These are phyloP conservation scores for Amoebophrya sp. DNA, from an alignment of 169 alveolate genomes.

Conservation along the genomic window DNA sequence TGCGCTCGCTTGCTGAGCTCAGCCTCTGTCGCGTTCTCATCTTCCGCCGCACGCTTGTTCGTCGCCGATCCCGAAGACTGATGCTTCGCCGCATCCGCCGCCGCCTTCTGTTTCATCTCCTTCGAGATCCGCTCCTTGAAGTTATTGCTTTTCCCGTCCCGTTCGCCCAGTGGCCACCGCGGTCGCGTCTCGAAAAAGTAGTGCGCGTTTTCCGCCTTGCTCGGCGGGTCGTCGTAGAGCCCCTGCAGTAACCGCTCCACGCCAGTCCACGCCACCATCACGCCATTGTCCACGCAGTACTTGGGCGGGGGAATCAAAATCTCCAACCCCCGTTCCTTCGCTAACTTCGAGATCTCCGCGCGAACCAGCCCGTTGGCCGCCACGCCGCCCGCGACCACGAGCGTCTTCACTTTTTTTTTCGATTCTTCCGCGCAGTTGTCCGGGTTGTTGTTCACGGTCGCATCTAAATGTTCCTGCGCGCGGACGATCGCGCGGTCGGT, in stretches of 20 bases:
- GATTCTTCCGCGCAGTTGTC: neutral
- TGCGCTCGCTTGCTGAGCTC: neutral
- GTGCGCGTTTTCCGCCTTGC: neutral
- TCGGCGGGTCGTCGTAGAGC: neutral
- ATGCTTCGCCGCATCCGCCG: neutral
- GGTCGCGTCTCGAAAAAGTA: neutral
- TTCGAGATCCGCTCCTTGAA: constrained; percentile 5
- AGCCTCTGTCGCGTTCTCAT: neutral
- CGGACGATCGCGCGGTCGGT: constrained; percentile 10
- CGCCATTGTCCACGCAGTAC: constrained; percentile 30
- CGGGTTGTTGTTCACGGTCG: neutral
- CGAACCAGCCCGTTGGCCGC: constrained; percentile 26
- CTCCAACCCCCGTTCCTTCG: neutral
- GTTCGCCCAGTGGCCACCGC: constrained; percentile 26
- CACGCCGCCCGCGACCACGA: constrained; percentile 30
- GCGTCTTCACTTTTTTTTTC: neutral
- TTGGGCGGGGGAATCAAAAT: neutral
- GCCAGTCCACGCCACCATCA: constrained; percentile 33
- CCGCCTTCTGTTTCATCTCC: neutral
- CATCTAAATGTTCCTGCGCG: neutral
- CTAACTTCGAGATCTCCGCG: neutral
- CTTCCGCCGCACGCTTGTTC: neutral
- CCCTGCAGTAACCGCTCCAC: neutral
- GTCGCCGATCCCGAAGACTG: neutral
- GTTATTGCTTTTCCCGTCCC: neutral